Conservation (phyloP, 192 early-diverging fungal genomes). For the Rhizophagus prolifer region DNA sequence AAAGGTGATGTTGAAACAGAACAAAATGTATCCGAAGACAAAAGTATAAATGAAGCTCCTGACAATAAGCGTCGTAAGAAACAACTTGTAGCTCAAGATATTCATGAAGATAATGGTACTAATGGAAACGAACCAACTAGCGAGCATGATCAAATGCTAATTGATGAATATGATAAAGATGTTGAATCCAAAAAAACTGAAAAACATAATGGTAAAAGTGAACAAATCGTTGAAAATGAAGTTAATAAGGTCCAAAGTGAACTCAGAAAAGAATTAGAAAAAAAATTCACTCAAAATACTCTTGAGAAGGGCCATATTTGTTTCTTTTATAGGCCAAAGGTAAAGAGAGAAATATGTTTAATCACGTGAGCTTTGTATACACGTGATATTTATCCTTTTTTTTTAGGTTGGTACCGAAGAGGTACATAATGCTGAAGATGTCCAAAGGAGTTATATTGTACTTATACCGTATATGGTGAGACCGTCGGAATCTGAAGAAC, state of each 20-base stretch:
- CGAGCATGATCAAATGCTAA: background rate
- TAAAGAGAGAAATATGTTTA: background rate
- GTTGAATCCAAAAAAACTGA: too few species aligned
- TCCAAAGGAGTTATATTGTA: slow-evolving; percentile 44
- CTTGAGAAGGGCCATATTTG: slow-evolving; percentile 48
- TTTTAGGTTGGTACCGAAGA: slow-evolving; percentile 32
- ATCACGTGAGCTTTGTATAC: background rate
- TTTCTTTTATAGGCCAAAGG: slow-evolving; percentile 51
- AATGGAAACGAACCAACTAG: background rate
- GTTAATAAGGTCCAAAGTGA: background rate
- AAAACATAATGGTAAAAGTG: background rate
- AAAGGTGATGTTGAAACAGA: background rate
- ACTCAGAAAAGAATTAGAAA: background rate
- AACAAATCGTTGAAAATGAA: background rate
- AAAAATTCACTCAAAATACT: background rate
- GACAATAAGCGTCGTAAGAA: background rate
- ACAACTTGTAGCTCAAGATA: background rate
- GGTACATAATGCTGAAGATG: slow-evolving; percentile 35
- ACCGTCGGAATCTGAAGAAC: background rate
- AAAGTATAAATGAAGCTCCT: background rate
- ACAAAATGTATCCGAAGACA: background rate
- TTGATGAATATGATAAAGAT: background rate
- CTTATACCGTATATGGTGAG: slow-evolving; percentile 36
- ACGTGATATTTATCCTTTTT: background rate
- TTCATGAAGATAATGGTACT: background rate